Base-by-base conservation (phyloP, 495 filamentous ascomycete species). In the Hyaloscypha hepaticicola region DNA sequence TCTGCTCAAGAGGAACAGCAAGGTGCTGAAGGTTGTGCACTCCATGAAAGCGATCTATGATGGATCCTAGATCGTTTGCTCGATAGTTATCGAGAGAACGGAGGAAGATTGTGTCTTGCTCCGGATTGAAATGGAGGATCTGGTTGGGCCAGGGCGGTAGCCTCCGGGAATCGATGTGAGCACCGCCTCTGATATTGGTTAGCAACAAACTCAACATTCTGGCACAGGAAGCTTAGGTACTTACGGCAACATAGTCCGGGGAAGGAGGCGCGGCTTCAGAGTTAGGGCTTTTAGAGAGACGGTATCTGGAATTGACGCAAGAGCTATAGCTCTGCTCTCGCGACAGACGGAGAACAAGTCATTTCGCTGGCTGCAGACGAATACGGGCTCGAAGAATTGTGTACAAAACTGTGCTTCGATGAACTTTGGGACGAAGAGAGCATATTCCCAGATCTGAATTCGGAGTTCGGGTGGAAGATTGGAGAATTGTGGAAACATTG, bases 391-490 rank as follows among this genome's bases (percentile, higher is more conserved):
- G 45, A 51, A 61, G 26, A 29, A 61, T 12, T 61, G 0, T 31
- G 45, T 28, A 16, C 24, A 48, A 26, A 50, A 50, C 38, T 61
- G 58, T 21, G 58, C 58, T 29, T 61, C 58, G 45, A 61, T 61
- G 45, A 61, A 52, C 21, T 11, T 48, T 29, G 58, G 58, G 38
- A 45, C n/a, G 0, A 34, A 14, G 3, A 61, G 25, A 7, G 34
- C 38, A 14, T 51, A 14, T 34, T 61, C 26, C 58, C 58, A 61
- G 45, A 61, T 61, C 45, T 61, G 41, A 12, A 61, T 28, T 14
- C 57, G 57, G 11, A 60, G 19, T 33, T 60, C 57, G 11, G 34
- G 16, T 24, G 57, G 57, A 29, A 61, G 41, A 5, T 11, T 11
- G 8, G 58, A n/a, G 45, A 61, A 61, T 22, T 50, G 45, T 5